Evolutionary conservation across 306 rosid species (phyloP).

Genomic region (Carpinus fangiana): DNA sequence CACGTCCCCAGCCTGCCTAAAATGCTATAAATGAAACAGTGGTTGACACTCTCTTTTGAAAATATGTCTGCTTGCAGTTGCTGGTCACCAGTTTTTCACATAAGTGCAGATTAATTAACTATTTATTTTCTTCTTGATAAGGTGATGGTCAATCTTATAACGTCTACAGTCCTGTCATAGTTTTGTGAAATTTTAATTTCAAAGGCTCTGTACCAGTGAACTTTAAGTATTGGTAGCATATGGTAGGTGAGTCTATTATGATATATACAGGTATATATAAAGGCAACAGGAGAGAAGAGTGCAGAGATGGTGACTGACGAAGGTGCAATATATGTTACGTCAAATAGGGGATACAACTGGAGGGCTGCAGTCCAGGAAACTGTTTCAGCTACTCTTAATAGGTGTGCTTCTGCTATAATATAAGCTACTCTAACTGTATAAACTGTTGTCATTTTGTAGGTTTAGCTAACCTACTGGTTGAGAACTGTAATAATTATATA

Average conservation of each 20-base stretch:
- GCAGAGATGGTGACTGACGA: constrained; percentile 98
- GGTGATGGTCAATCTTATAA: neutral
- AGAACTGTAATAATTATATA: neutral
- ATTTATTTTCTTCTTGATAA: neutral
- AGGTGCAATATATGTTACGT: constrained; percentile 92
- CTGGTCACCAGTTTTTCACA: neutral
- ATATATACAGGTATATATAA: constrained; percentile 76
- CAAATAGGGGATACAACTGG: constrained; percentile 95
- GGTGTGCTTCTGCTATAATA: constrained; percentile 47
- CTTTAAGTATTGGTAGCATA: neutral
- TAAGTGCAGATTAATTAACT: neutral
- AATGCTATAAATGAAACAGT: neutral
- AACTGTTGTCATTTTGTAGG: constrained; percentile 2
- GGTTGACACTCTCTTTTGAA: neutral
- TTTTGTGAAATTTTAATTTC: neutral
- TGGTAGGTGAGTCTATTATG: constrained; percentile 3
- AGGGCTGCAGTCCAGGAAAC: constrained; percentile 97
- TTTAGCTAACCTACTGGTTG: neutral
- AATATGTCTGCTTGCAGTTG: neutral
- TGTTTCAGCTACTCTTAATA: constrained; percentile 95
- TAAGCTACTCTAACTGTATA: constrained; percentile 8
- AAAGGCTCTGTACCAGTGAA: neutral
- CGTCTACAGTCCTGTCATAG: neutral
- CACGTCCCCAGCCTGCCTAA: neutral
- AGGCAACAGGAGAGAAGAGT: constrained; percentile 89